Evolutionary conservation across 2,329 filamentous ascomycete species (phyloP), one percentile per base, ranked within the genome.

Genomic region (Cladosporium halotolerans): DNA sequence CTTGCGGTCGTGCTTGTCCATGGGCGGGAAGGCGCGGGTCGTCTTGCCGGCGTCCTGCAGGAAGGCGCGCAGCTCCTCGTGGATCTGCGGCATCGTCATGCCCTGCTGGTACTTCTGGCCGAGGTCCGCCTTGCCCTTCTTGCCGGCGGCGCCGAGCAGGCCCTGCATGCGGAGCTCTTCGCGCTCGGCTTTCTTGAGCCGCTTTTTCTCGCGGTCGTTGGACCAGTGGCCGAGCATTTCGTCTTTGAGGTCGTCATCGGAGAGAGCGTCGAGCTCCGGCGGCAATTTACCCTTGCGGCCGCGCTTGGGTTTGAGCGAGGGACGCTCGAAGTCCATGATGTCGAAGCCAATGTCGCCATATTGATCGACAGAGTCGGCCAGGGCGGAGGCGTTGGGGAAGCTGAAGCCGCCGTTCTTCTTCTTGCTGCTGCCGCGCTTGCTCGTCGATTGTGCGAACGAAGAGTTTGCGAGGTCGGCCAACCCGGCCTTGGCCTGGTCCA

Each of bases 301-400:
- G 59, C 79, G 74, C 63, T 82, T 85, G 57, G 78, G 82, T 52
- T 77, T 79, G 5, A 90, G 68, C 50, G 83, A 89, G 1, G 84
- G 83, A 23, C 84, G 78, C 13, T 87, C 80, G 71, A 87, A 89
- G 63, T 95, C 88, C 85, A 93, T 92, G 42, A 95, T 75, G 64
- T 96, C 89, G 58, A 96, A 85, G 8, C 83, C 86, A 56, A 85
- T 81, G 48, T 83, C 85, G 56, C 85, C 82, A 53, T 84, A 76
- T 53, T 80, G 78, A n/a, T 83, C 79, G 2, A 83, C 70, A 0
- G 76, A 74, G 63, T 82, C 80, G 3, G 79, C 80, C 60, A 84
- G 76, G 13, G 76, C 72, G 43, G 73, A 74, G 5, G 80, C 81
- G 36, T 76, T 74, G 13, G 79, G 77, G 61, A 82, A 83, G 36